phyloP scores from a whole-genome alignment of 2,329 filamentous ascomycete species.

The Colletotrichum sp. region DNA sequence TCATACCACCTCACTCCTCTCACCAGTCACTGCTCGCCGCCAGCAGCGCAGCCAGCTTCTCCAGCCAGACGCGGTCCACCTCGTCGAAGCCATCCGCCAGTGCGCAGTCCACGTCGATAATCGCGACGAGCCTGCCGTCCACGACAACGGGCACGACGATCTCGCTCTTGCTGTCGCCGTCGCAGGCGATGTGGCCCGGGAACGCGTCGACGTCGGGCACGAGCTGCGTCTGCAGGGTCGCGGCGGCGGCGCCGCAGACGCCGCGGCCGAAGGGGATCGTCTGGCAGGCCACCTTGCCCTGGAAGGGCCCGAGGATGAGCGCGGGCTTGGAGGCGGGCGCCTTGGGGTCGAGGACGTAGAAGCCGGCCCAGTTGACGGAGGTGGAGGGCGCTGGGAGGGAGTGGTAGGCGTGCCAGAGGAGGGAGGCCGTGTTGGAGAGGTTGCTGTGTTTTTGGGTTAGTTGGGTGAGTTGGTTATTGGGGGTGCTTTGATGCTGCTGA shows the following conservation, averaged over 20 bases:
- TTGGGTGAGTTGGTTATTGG: not conserved
- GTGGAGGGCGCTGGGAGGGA: conserved; percentile 70
- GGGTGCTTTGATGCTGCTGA: not conserved
- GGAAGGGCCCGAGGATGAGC: conserved; percentile 80
- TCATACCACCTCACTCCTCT: not conserved
- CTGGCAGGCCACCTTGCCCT: conserved; percentile 82
- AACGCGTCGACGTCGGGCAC: conserved; percentile 75
- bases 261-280: conserved; percentile 75
- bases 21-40: conserved; percentile 70
- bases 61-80: conserved; percentile 69
- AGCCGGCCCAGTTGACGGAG: conserved; percentile 81
- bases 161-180: conserved; percentile 77
- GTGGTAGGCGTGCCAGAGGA: conserved; percentile 82
- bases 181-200: conserved; percentile 83
- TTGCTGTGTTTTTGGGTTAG: conserved; percentile 57
- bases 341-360: conserved; percentile 70
- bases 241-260: conserved; percentile 76
- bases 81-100: conserved; percentile 70
- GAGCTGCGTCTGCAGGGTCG: conserved; percentile 65
- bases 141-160: conserved; percentile 77
- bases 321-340: conserved; percentile 41
- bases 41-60: conserved; percentile 68
- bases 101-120: conserved; percentile 83
- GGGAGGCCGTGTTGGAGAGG: conserved; percentile 74
- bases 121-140: conserved; percentile 62